Base-by-base conservation (phyloP, 2,329 filamentous ascomycete species). In the Colletotrichum cereale region DNA sequence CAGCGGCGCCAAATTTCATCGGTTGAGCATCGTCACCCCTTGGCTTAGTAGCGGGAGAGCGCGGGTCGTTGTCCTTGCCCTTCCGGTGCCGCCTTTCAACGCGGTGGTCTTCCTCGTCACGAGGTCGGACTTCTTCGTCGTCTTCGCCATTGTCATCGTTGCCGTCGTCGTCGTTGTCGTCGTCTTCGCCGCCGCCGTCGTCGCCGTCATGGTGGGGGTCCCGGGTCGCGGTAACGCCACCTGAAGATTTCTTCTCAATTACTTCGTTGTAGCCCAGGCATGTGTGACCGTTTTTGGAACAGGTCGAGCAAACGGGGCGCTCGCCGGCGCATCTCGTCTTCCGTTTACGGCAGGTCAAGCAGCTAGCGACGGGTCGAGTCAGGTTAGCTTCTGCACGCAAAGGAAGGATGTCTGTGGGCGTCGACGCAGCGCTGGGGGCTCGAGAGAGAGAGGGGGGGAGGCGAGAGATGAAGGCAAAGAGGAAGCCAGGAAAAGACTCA, bases 311-410 rank as follows among this genome's bases (percentile, higher is more conserved):
- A 26, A 87, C 82, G 68, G 92, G 92, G 73, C 91, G 89, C 81
- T 93, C 91, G 73, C 92, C 92, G 56, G 91, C 92, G 80, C 92
- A 94, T 79, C 91, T 86, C 64, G 92, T 94, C 82, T 94, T 94
- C 77, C 92, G 88, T 79, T 90, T 92, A 76, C 92, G 90, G 82
- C 92, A 94, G 52, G 92, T 93, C 78, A 90, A 84, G 81, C 91
- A 93, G 72, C 90, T 92, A 48, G 48, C 64, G 36, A 21, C 8
- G 8, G 11, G 21, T 44, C 50, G 61, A 40, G 64, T 66, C 56
- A 52, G 40, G 69, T 72, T 24, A 72, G 65, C 52, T 60, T 2
- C 10, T 57, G 50, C n/a, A 61, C 40, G 38, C 18, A 34, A 34
- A 26, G 36, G 29, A 40, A 72, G 31, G 53, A 31, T 64, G 40